These are phyloP conservation scores for Mucor piriformis DNA, from an alignment of 371 early-diverging fungal species.

Conservation along the genomic window DNA sequence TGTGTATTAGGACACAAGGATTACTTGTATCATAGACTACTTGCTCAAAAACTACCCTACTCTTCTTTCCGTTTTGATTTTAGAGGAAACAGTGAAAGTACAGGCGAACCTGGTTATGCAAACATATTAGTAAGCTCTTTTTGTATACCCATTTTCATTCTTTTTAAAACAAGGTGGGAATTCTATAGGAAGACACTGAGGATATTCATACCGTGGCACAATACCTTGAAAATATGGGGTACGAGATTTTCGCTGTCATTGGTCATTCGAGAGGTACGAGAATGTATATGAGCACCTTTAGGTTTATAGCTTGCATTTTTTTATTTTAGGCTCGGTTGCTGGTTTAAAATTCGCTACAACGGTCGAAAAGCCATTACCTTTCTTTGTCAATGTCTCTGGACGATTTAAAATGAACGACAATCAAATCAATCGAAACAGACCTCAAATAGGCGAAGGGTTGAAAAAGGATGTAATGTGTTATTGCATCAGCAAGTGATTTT, in stretches of 20 bases:
- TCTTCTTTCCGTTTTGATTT: conserved; percentile 65
- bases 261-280: conserved; percentile 59
- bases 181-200: conserved; percentile 49
- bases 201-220: conserved; percentile 58
- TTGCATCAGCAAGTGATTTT: too few relatives aligned
- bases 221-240: conserved; percentile 57
- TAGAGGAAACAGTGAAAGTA: conserved; percentile 64
- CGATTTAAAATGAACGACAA: conserved; percentile 58
- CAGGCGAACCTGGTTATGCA: conserved; percentile 53
- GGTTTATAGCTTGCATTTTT: background rate
- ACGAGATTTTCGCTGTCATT: conserved; percentile 59
- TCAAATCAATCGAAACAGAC: conserved; percentile 31
- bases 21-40: conserved; percentile 60
- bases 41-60: conserved; percentile 54
- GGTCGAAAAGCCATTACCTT: conserved; percentile 40
- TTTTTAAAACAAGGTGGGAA: background rate
- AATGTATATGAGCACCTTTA: too few relatives aligned
- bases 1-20: conserved; percentile 73
- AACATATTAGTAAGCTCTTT: conserved; percentile 46
- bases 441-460: conserved; percentile 37
- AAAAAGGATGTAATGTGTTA: conserved; percentile 24
- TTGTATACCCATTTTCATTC: background rate
- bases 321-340: conserved; percentile 53
- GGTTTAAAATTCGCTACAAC: conserved; percentile 58
- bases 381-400: conserved; percentile 57